These are phyloP conservation scores for Heterobasidion irregulare DNA, from an alignment of 1,284 basidiomycete genomes.

Conservation along the genomic window DNA sequence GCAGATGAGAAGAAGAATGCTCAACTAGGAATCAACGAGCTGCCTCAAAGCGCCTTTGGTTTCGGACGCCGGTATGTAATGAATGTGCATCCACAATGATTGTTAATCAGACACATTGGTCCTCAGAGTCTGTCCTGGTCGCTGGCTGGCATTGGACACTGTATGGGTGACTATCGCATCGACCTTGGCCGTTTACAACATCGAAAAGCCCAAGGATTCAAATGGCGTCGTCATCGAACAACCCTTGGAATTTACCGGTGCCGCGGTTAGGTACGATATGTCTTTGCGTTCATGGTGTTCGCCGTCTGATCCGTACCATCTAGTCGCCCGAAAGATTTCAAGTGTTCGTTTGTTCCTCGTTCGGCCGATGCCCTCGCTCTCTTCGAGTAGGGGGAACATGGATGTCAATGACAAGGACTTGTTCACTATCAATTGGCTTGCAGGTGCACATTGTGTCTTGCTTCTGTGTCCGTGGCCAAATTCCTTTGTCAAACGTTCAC, in stretches of 20 bases:
- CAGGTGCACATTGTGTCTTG: too few species aligned
- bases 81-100: background rate
- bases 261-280: slow-evolving; percentile 3
- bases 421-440: too few species aligned
- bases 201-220: background rate
- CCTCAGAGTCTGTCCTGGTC: background rate
- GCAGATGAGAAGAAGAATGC: background rate
- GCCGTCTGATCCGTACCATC: too few species aligned
- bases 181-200: background rate
- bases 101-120: too few species aligned
- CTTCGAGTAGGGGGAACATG: too few species aligned
- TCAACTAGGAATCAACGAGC: background rate
- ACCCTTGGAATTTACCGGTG: background rate
- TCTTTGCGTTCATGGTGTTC: too few species aligned
- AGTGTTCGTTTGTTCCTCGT: too few species aligned
- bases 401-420: too few species aligned
- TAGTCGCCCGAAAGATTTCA: too few species aligned
- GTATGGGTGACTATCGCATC: background rate
- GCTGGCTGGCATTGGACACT: background rate
- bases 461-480: too few species aligned
- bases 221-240: background rate
- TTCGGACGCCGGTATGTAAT: background rate
- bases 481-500: too few species aligned
- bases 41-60: background rate
- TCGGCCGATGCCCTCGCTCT: too few species aligned